Percentiles rank a stretch among this genome's conserved stretches.
phyloP scores from a whole-genome alignment of 2,329 filamentous ascomycete species.

The Colletotrichum sp. region DNA sequence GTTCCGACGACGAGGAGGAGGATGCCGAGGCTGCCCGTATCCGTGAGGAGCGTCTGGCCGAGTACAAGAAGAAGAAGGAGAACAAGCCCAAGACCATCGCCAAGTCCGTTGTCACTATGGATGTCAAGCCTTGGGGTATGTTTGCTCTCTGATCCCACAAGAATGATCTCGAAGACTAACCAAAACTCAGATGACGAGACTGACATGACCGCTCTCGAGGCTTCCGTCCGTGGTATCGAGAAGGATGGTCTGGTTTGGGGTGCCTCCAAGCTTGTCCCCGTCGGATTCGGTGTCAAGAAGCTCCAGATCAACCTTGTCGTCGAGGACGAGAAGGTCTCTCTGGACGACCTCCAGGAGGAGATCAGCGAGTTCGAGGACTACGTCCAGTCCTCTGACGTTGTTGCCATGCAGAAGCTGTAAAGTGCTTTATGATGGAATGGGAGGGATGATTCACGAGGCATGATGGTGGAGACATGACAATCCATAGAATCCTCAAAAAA shows the following conservation, averaged over 20 bases:
- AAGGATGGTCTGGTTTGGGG: constrained; percentile 97
- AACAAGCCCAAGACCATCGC: constrained; percentile 88
- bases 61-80: constrained; percentile 98
- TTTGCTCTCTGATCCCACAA: constrained; percentile 26
- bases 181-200: constrained; percentile 80
- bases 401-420: constrained; percentile 27
- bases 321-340: constrained; percentile 94
- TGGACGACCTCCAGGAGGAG: constrained; percentile 84
- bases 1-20: constrained; percentile 91
- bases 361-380: constrained; percentile 88
- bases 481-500: constrained; percentile 22
- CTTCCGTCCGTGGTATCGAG: constrained; percentile 80
- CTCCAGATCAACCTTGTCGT: constrained; percentile 98
- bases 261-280: constrained; percentile 83
- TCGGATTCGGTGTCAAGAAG: constrained; percentile 99
- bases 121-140: constrained; percentile 99
- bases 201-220: constrained; percentile 83
- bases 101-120: constrained; percentile 94
- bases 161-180: constrained; percentile 25
- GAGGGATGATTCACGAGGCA: constrained; percentile 34
- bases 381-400: constrained; percentile 92
- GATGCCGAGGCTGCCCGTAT: constrained; percentile 84
- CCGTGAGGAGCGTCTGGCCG: constrained; percentile 87
- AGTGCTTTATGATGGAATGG: constrained; percentile 6
- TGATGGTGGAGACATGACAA: constrained; percentile 29